These are phyloP conservation scores for Pyronema omphalodes DNA, from an alignment of 495 filamentous ascomycete species.

Conservation along the genomic window DNA sequence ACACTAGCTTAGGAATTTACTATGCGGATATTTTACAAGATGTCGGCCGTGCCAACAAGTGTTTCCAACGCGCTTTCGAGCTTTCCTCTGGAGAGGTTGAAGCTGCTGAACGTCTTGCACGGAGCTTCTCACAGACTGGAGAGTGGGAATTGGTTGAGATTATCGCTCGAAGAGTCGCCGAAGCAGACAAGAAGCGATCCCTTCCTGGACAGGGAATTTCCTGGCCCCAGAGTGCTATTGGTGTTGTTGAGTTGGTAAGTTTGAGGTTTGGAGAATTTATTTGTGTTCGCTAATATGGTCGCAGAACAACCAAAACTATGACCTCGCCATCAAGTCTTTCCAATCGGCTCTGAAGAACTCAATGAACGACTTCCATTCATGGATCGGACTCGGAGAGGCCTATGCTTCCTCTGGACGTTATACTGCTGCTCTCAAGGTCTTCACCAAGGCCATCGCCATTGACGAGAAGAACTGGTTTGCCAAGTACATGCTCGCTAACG, in stretches of 20 bases:
- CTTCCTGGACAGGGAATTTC: slow-evolving; percentile 79
- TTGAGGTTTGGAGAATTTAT: slow-evolving; percentile 82
- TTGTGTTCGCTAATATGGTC: slow-evolving; percentile 52
- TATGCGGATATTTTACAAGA: slow-evolving; percentile 84
- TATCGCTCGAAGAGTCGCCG: slow-evolving; percentile 74
- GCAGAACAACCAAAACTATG: slow-evolving; percentile 84
- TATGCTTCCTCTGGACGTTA: slow-evolving; percentile 89
- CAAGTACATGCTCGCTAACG: slow-evolving; percentile 91
- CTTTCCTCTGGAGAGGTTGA: slow-evolving; percentile 71
- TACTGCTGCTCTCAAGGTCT: slow-evolving; percentile 80
- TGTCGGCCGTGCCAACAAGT: slow-evolving; percentile 62
- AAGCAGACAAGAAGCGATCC: slow-evolving; percentile 75
- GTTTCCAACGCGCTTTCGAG: slow-evolving; percentile 95
- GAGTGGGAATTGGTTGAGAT: slow-evolving; percentile 96
- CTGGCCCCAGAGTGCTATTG: slow-evolving; percentile 92
- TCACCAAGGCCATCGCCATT: slow-evolving; percentile 49
- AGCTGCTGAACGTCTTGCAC: slow-evolving; percentile 73
- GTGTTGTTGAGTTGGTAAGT: slow-evolving; percentile 53
- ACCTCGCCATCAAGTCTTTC: slow-evolving; percentile 73
- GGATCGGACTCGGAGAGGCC: slow-evolving; percentile 88
- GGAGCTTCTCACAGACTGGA: slow-evolving; percentile 64
- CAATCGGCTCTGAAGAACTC: slow-evolving; percentile 71
- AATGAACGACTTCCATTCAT: slow-evolving; percentile 77
- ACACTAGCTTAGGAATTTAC: slow-evolving; percentile 86
- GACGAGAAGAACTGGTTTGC: slow-evolving; percentile 68